Evolutionary conservation across 768 basidiomycete genomes (phyloP), one percentile per base, ranked within the genome.

Genomic region (Lactarius indigo): DNA sequence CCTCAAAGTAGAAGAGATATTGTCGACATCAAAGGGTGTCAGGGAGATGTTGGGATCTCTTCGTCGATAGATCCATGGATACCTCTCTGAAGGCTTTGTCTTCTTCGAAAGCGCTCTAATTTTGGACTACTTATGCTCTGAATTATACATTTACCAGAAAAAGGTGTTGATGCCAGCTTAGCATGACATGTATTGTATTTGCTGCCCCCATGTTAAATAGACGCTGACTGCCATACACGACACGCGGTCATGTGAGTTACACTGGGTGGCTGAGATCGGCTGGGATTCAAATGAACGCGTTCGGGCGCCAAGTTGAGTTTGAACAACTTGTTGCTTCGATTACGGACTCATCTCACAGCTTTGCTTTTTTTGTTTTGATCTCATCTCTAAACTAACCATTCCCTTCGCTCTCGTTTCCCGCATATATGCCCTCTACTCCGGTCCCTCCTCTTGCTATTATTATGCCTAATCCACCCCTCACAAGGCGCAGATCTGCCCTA

Each of bases 361-460:
- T 68, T 54, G 57, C 47, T 65, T 54, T 65, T 54, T 56, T n/a
- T 20, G 17, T 31, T 64, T 50, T 41, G 50, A 33, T 60, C 42
- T 64, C 57, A 55, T 59, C 66, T 61, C 60, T 73, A 62, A 60
- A 61, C 63, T 65, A 56, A 30, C 64, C 54, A 33, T 59, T 70
- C 63, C 71, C 68, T 65, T 64, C 65, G 68, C 73, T 66, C 70
- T 73, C 68, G 37, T 66, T 65, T 61, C 66, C 56, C 69, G 71
- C 72, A 70, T 63, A 47, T 71, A 75, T 75, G 75, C 73, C 70
- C 59, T 75, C 82, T 71, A 78, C 76, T 73, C 77, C 82, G 75
- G 75, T 82, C 76, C 77, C 86, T 74, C 76, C 83, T 63, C 80
- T 89, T 75, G 78, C 86, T 76, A 82, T 88, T 76, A 79, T 88